Percentiles rank a stretch among this genome's conserved stretches.
phyloP scores from a whole-genome alignment of 2,329 filamentous ascomycete genomes.

The Colletotrichum sp. region DNA sequence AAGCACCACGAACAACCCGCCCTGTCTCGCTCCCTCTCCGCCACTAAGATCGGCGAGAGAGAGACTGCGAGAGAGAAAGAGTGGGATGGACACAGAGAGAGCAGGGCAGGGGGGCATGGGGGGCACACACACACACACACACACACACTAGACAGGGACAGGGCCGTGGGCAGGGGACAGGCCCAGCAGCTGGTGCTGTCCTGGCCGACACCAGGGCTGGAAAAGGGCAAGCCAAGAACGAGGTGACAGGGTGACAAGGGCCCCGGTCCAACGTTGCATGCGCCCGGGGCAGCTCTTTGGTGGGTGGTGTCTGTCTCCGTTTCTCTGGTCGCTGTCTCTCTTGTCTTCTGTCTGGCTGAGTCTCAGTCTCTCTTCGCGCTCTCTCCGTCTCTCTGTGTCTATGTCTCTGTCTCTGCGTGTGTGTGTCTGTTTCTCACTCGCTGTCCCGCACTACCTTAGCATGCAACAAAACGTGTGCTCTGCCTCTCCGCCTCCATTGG shows the following conservation, averaged over 20 bases:
- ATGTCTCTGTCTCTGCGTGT: no score
- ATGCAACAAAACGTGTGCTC: not conserved
- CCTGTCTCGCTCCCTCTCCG: not conserved
- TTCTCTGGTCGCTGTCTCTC: not conserved
- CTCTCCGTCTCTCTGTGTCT: not conserved
- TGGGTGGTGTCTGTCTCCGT: not conserved
- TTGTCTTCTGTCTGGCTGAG: not conserved
- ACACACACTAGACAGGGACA: not conserved
- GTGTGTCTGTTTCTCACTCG: not conserved
- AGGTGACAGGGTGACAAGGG: slow-evolving; percentile 8
- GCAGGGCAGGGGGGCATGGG: not conserved
- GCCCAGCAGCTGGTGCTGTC: not conserved
- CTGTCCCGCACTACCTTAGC: not conserved
- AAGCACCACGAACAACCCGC: not conserved
- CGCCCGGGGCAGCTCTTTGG: slow-evolving; percentile 7
- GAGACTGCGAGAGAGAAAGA: not conserved
- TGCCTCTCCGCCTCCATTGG: slow-evolving; percentile 6
- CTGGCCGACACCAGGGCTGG: not conserved
- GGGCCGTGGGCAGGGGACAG: not conserved
- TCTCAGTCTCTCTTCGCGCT: not conserved
- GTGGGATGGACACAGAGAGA: not conserved
- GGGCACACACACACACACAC: not conserved
- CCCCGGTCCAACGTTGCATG: slow-evolving; percentile 19
- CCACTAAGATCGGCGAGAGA: not conserved
- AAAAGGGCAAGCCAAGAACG: not conserved